Base-by-base conservation (phyloP, 179 eudicot species). In the Camellia oleifera region DNA sequence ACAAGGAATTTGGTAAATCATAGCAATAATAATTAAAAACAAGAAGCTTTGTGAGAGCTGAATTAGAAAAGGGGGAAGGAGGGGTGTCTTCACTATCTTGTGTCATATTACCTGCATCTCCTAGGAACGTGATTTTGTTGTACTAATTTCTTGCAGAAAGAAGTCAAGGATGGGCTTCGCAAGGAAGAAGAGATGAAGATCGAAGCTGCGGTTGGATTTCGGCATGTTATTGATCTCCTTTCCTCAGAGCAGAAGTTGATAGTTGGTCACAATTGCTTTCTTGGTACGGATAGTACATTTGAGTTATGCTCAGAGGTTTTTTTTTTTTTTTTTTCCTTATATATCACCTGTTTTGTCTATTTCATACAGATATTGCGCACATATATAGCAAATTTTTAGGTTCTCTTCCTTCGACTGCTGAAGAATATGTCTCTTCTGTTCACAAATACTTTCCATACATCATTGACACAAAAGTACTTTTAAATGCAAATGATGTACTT, bases 181-280 rank as follows among this genome's bases (percentile, higher is more conserved):
- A 84, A 82, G 81, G 93, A 89, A 74, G 94, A 92, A 57, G 89
- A 86, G 78, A 85, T 60, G 87, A 91, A 89, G 82, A 83, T 96
- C 14, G 82, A 84, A 87, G 90, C 84, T 50, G 98, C 98, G 12
- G 88, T 91, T 69, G 99, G 98, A 74, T 94, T 96, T 76, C 96
- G 98, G 8, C 97, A 88, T 65, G 94, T 96, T 75, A 90, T 96
- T 82, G 99, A 96, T 83, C 91, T 94, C 81, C 93, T 96, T 77
- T 87, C 90, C 77, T 82, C 91, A 14, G 98, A 94, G 81, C 86
- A 87, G 83, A 96, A 94, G 89, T 88, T 96, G 80, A 88, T 96
- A 84, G 95, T 94, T 79, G 99, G 99, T 82, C 99, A 96, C 84
- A 94, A 96, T 84, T 94, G 99, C 85, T 94, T 96, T 86, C 93